Conservation (phyloP, 257 asterid species). For the Nicotiana paniculata region DNA sequence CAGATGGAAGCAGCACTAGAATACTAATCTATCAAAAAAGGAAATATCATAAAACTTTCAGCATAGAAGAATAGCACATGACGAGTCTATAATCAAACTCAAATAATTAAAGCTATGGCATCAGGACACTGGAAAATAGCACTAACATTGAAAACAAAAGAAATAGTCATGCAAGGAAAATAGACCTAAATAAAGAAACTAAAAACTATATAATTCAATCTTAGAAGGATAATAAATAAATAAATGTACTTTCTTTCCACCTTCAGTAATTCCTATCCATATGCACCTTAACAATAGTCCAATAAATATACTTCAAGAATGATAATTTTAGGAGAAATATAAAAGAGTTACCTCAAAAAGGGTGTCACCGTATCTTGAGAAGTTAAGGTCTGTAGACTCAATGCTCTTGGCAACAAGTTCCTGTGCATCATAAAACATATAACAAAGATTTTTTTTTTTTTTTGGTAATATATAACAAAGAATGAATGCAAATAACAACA, state of each 20-base stretch:
- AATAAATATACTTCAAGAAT: background rate
- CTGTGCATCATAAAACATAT: background rate
- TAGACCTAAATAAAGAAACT: background rate
- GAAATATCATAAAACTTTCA: background rate
- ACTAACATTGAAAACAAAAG: background rate
- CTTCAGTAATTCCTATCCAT: background rate
- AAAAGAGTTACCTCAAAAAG: conserved; percentile 8
- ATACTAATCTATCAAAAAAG: background rate
- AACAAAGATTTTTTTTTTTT: background rate
- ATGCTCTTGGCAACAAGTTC: conserved; percentile 15
- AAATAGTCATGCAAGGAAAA: background rate
- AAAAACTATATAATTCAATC: background rate
- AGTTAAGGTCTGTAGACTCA: conserved; percentile 12
- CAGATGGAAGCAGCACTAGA: background rate
- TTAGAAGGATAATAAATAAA: background rate
- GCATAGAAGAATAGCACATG: background rate
- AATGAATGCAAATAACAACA: background rate
- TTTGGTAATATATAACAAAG: background rate
- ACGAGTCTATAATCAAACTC: background rate
- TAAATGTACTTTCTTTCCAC: background rate
- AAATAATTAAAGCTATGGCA: background rate
- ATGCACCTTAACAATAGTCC: background rate
- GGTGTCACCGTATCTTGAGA: conserved; percentile 19
- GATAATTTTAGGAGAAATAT: background rate
- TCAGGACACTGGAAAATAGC: background rate